Evolutionary conservation across 2,329 filamentous ascomycete species (phyloP).

Genomic region (Monosporascus sp.): DNA sequence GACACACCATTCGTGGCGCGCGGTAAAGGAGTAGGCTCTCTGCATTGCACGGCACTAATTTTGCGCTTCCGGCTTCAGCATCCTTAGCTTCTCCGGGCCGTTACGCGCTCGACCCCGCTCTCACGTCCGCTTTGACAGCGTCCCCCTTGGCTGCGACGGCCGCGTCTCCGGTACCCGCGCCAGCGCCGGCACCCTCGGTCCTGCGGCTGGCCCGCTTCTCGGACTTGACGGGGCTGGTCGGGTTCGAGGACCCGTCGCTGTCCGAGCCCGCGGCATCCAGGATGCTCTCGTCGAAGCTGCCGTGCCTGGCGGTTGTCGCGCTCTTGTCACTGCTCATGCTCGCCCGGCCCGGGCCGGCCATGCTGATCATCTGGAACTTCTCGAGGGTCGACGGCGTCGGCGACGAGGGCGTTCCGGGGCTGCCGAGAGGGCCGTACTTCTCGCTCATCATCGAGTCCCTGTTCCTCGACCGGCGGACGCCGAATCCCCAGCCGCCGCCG

Average conservation of each 20-base stretch:
- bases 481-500: slow-evolving; percentile 29
- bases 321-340: slow-evolving; percentile 18
- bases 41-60: too few relatives aligned
- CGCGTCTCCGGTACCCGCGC: too few relatives aligned
- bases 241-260: slow-evolving; percentile 17
- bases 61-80: too few relatives aligned
- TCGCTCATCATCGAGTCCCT: slow-evolving; percentile 27
- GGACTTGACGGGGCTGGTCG: slow-evolving; percentile 12
- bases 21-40: too few relatives aligned
- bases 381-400: slow-evolving; percentile 35
- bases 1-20: too few relatives aligned
- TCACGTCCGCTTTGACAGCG: too few relatives aligned
- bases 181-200: neutral
- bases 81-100: too few relatives aligned
- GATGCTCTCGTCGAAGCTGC: slow-evolving; percentile 41
- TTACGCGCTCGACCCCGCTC: too few relatives aligned
- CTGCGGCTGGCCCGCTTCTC: slow-evolving; percentile 5
- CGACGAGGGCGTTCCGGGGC: slow-evolving; percentile 26
- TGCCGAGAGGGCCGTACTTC: slow-evolving; percentile 27
- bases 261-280: slow-evolving; percentile 32
- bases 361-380: slow-evolving; percentile 15
- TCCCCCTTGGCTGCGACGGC: too few relatives aligned
- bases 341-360: slow-evolving; percentile 7
- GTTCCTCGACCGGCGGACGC: slow-evolving; percentile 22
- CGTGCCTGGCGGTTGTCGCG: slow-evolving; percentile 31